These are phyloP conservation scores for Pichia manshurica DNA, from an alignment of 805 yeast species.

Conservation along the genomic window DNA sequence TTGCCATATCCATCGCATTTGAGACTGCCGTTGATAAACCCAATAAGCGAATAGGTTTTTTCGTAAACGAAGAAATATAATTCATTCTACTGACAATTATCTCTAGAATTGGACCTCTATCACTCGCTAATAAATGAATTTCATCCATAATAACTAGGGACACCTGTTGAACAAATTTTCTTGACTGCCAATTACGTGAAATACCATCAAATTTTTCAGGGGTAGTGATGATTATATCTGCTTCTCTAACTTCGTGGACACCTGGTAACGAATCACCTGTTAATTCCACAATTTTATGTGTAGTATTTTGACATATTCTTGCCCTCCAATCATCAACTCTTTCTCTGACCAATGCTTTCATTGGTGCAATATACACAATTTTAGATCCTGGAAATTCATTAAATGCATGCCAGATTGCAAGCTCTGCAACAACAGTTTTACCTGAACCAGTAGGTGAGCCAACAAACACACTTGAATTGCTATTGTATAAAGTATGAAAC, in stretches of 20 bases:
- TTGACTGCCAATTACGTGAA: slow-evolving; percentile 77
- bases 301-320: slow-evolving; percentile 43
- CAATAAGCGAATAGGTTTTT: slow-evolving; percentile 54
- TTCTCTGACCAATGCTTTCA: slow-evolving; percentile 82
- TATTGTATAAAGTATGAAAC: slow-evolving; percentile 81
- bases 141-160: slow-evolving; percentile 82
- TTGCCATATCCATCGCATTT: slow-evolving; percentile 80
- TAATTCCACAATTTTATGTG: slow-evolving; percentile 58
- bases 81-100: slow-evolving; percentile 89
- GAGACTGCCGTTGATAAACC: slow-evolving; percentile 87
- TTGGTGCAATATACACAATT: slow-evolving; percentile 80
- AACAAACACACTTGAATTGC: slow-evolving; percentile 73
- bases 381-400: slow-evolving; percentile 73
- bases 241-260: slow-evolving; percentile 55
- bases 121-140: slow-evolving; percentile 77
- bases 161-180: slow-evolving; percentile 68
- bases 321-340: slow-evolving; percentile 76
- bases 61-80: slow-evolving; percentile 55
- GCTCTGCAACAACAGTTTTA: slow-evolving; percentile 92
- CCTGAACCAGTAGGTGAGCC: slow-evolving; percentile 99
- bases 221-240: slow-evolving; percentile 74
- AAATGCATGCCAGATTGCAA: slow-evolving; percentile 97
- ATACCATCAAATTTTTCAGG: slow-evolving; percentile 88
- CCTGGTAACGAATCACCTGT: slow-evolving; percentile 83
- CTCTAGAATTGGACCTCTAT: slow-evolving; percentile 80